A percentile compares a stretch with the other conserved stretches of the same genome.
Conservation (phyloP, 2,329 filamentous ascomycete species). For the Hypoxylon sp. region DNA sequence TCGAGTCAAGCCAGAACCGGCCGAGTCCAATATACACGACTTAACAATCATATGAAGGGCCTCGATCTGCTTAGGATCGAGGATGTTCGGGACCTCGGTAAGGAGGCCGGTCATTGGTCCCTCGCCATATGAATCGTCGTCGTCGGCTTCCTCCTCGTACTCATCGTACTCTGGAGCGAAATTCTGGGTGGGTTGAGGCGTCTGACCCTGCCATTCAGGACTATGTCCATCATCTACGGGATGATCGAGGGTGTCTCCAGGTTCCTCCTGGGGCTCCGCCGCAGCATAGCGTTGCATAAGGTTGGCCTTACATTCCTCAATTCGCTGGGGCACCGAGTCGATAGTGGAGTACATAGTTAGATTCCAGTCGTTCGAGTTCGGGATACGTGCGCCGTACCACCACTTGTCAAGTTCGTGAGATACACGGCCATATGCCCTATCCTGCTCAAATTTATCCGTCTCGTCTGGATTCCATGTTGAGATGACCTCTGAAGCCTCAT, state of each 20-base stretch:
- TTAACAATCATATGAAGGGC: conserved; percentile 98
- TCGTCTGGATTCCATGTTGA: conserved; percentile 68
- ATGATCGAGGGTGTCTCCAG: conserved; percentile 57
- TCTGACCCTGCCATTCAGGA: conserved; percentile 58
- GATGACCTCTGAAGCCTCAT: conserved; percentile 61
- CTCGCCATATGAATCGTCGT: conserved; percentile 84
- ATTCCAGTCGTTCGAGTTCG: conserved; percentile 72
- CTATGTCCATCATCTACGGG: conserved; percentile 55
- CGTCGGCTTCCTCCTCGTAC: conserved; percentile 66
- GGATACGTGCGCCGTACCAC: conserved; percentile 74
- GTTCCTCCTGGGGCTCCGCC: conserved; percentile 55
- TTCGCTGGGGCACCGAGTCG: conserved; percentile 70
- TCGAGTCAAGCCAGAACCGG: conserved; percentile 76
- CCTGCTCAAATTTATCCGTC: conserved; percentile 71
- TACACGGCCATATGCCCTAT: conserved; percentile 71
- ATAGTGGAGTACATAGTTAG: conserved; percentile 74
- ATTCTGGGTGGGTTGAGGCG: conserved; percentile 59
- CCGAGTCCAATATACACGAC: conserved; percentile 89
- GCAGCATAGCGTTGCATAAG: conserved; percentile 70
- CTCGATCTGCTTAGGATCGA: conserved; percentile 95
- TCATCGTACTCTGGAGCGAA: conserved; percentile 65
- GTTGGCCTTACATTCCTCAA: conserved; percentile 72
- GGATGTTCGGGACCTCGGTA: conserved; percentile 93
- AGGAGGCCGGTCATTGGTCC: conserved; percentile 86
- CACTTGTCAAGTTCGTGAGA: conserved; percentile 76